A percentile compares a stretch with the other conserved stretches of the same genome.
These are phyloP conservation scores for Leersia perrieri DNA, from an alignment of 176 grass and related monocot genomes.

Conservation along the genomic window DNA sequence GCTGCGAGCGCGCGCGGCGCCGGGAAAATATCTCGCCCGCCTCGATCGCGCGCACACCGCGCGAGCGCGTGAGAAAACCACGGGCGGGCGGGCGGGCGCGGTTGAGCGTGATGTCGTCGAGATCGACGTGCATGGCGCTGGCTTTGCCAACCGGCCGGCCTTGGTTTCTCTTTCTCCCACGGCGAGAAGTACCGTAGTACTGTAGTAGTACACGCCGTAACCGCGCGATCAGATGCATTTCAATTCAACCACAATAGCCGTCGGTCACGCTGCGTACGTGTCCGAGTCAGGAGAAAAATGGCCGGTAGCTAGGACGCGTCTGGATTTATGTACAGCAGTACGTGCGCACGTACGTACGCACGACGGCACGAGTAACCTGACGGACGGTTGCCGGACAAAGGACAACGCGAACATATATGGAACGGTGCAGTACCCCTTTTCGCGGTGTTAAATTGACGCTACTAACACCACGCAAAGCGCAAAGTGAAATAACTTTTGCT, in stretches of 20 bases:
- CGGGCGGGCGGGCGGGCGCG: not conserved
- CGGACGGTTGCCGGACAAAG: not conserved
- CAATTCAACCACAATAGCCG: not conserved
- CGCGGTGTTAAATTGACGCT: not conserved
- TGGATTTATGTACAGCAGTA: no score
- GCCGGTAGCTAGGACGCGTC: no score
- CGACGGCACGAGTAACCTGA: not conserved
- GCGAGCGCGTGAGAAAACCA: not conserved
- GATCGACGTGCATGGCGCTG: not conserved
- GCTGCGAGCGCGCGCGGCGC: constrained; percentile 21
- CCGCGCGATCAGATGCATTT: not conserved
- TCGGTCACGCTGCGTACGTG: not conserved
- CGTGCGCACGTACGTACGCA: not conserved
- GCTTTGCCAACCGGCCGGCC: not conserved
- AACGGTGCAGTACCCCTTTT: not conserved
- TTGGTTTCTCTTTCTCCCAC: not conserved
- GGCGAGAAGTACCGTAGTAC: no score
- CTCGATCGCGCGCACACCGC: not conserved
- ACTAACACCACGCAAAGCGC: not conserved
- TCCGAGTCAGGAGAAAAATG: no score
- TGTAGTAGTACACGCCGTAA: no score
- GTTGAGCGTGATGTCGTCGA: not conserved
- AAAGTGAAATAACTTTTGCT: not conserved
- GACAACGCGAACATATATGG: not conserved
- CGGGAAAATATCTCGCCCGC: not conserved